Evolutionary conservation across 1,139 yeast species (phyloP).

Genomic region (Kodamaea suecica): DNA sequence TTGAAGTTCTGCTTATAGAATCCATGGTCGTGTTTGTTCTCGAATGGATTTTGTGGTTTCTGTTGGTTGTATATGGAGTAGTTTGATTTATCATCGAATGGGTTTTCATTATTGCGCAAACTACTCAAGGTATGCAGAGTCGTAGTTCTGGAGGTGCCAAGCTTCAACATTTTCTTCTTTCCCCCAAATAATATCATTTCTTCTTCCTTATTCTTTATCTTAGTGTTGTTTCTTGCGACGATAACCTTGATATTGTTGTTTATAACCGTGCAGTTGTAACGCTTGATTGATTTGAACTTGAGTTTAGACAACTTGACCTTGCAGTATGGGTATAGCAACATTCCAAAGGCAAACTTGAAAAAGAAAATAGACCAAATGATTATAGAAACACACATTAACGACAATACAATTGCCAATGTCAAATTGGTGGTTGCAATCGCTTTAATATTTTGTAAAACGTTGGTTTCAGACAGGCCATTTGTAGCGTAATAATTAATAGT

Average conservation of each 20-base stretch:
- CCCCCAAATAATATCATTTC: constrained; percentile 5
- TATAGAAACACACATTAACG: constrained; percentile 74
- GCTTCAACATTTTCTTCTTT: constrained; percentile 4
- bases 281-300: constrained; percentile 51
- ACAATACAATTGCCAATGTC: constrained; percentile 64
- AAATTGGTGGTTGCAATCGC: constrained; percentile 58
- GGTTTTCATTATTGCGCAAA: neutral
- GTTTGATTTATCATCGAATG: constrained; percentile 4
- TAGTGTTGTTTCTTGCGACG: constrained; percentile 31
- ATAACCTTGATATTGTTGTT: constrained; percentile 53
- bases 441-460: constrained; percentile 52
- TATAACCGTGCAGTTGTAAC: constrained; percentile 56
- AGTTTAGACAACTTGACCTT: constrained; percentile 48
- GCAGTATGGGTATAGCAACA: constrained; percentile 55
- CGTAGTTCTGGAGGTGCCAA: constrained; percentile 1
- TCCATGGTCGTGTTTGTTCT: neutral
- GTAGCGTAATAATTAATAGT: constrained; percentile 61
- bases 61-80: constrained; percentile 1
- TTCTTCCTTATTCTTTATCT: constrained; percentile 7
- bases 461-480: constrained; percentile 38
- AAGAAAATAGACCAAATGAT: constrained; percentile 74
- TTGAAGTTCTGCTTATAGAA: constrained; percentile 5
- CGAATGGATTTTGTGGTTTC: constrained; percentile 5
- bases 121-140: constrained; percentile 2
- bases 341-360: constrained; percentile 55